phyloP scores from a whole-genome alignment of 2,329 filamentous ascomycete species.

The Trichoderma koningiopsis region DNA sequence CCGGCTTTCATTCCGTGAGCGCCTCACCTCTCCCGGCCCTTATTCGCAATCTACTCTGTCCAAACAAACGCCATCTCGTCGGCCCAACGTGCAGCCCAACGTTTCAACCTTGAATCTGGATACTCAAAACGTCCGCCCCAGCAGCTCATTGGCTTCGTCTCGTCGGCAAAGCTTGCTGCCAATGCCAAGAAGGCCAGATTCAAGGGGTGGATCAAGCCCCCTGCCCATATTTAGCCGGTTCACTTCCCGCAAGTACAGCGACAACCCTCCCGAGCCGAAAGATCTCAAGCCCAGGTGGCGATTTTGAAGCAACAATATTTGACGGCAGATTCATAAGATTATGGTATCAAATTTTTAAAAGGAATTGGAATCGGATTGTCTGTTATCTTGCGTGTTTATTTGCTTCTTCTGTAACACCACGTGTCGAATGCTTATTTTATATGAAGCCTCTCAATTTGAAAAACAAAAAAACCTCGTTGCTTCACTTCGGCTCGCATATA shows the following conservation, averaged over 20 bases:
- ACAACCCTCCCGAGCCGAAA: constrained; percentile 41
- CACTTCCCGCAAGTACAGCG: constrained; percentile 47
- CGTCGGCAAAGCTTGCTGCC: constrained; percentile 59
- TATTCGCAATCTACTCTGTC: constrained; percentile 49
- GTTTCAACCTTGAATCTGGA: constrained; percentile 38
- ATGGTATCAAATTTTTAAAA: background rate
- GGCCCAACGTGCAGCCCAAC: constrained; percentile 57
- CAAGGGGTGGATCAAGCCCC: constrained; percentile 51
- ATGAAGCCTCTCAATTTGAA: constrained; percentile 11
- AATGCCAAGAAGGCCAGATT: constrained; percentile 42
- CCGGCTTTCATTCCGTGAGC: constrained; percentile 57
- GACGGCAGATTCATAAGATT: background rate
- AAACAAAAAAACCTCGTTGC: constrained; percentile 8
- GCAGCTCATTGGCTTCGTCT: constrained; percentile 57
- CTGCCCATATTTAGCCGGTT: constrained; percentile 49
- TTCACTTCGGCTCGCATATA: constrained; percentile 20
- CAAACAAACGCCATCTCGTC: constrained; percentile 53
- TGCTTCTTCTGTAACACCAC: constrained; percentile 6
- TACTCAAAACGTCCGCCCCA: constrained; percentile 48
- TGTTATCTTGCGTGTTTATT: constrained; percentile 7
- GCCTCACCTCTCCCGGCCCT: constrained; percentile 52
- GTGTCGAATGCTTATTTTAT: constrained; percentile 1
- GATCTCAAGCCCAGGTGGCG: constrained; percentile 54
- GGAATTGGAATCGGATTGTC: constrained; percentile 16
- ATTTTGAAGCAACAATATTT: constrained; percentile 21